Percentiles rank a stretch among this genome's conserved stretches.
Evolutionary conservation across 2,329 filamentous ascomycete species (phyloP).

Genomic region (Xylariaceae sp.): DNA sequence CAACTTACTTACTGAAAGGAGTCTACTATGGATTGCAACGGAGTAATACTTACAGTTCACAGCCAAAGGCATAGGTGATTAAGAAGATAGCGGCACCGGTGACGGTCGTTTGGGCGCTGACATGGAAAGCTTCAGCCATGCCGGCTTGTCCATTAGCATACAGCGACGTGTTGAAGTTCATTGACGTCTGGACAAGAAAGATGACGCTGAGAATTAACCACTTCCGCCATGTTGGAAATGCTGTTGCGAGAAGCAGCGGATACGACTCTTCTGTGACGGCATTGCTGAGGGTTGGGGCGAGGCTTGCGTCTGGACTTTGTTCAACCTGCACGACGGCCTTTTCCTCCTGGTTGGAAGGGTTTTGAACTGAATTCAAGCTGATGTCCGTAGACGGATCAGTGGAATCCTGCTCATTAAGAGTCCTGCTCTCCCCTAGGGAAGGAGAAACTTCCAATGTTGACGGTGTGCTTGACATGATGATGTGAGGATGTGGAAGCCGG

Average conservation of each 20-base stretch:
- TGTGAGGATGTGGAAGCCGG: not conserved
- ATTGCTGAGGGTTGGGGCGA: not conserved
- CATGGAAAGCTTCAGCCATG: conserved; percentile 41
- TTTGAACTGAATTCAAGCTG: not conserved
- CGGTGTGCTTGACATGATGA: not conserved
- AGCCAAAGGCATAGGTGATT: conserved; percentile 45
- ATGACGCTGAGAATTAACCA: conserved; percentile 48
- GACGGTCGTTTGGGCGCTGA: conserved; percentile 43
- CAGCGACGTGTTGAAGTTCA: conserved; percentile 52
- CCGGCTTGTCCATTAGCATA: conserved; percentile 45
- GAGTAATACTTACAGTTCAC: conserved; percentile 48
- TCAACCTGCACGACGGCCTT: not conserved
- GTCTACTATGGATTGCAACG: not conserved
- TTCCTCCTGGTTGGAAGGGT: conserved; percentile 5
- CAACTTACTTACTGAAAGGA: not conserved
- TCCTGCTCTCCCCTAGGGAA: not conserved
- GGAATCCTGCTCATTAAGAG: not conserved
- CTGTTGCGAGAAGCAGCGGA: conserved; percentile 42
- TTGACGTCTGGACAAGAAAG: conserved; percentile 49
- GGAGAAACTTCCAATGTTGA: not conserved
- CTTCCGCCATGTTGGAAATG: conserved; percentile 43
- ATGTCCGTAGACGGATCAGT: not conserved
- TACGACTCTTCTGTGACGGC: conserved; percentile 43
- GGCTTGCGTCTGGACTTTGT: no score
- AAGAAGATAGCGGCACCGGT: conserved; percentile 46